Evolutionary conservation across 2,329 filamentous ascomycete genomes (phyloP), one percentile per base, ranked within the genome.

Genomic region (Furcasterigmium sp.): DNA sequence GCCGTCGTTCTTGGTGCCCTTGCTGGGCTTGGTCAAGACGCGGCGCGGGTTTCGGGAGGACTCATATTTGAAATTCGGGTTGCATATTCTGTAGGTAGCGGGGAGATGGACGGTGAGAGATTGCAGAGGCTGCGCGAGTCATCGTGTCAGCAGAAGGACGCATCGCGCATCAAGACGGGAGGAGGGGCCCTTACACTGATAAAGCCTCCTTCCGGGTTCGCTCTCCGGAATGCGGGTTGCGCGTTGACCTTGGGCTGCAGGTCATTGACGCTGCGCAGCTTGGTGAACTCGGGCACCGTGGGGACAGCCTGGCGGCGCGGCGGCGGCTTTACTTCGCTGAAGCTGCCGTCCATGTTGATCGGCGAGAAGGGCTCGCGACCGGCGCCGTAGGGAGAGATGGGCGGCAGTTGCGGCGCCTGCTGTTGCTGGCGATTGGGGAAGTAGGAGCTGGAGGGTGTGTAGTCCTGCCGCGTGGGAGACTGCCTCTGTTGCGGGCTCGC

Each of bases 41-140:
- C 93, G 81, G 49, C 93, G 86, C 30, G 93, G 93, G 60, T 98
- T 98, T 52, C 93, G 82, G 42, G 93, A 96, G 14, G 93, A 96
- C 63, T 98, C 93, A 68, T 98, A 98, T 70, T 98, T 96, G 76
- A 98, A 98, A 56, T 80, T 84, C 3, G 91, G 91, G 62, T 98
- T 98, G 73, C 93, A 98, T 63, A 98, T 97, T 56, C 93, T 86
- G 70, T 98, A 98, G 2, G 93, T 97, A 5, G 91, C 85, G 14
- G 93, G 91, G 17, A 98, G 75, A 57, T 97, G 91, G 32, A 87
- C 85, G 2, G 93, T 98, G 48, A 98, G 76, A 38, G 93, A 91
- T 84, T 97, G 91, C 39, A 98, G 76, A 39, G 93, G 93, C 89
- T 95, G 60, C n/a, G 19, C 42, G 39, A 42, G n/a, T n/a, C 30